Conservation (phyloP, 495 filamentous ascomycete species). For the Hypoxylon cercidicola region DNA sequence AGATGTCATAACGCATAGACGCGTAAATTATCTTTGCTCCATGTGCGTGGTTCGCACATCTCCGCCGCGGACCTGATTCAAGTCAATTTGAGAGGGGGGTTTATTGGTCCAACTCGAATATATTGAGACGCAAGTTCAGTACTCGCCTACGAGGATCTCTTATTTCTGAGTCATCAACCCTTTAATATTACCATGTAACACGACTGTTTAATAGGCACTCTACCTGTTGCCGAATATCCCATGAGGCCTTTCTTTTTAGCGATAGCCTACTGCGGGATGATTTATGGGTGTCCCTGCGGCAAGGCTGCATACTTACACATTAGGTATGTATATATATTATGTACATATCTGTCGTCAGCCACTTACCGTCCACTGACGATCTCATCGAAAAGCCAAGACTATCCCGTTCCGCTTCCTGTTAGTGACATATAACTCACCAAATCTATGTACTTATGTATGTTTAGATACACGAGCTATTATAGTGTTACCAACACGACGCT, state of each 20-base stretch:
- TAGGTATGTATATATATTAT: not conserved
- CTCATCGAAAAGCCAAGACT: not conserved
- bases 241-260: not conserved
- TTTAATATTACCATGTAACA: not conserved
- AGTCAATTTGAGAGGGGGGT: not conserved
- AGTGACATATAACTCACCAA: not conserved
- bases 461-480: constrained; percentile 3
- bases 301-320: constrained; percentile 5
- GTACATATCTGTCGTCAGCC: constrained; percentile 5
- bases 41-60: not conserved
- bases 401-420: not conserved
- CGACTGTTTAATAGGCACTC: not conserved
- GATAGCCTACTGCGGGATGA: constrained; percentile 8
- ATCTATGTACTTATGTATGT: not conserved
- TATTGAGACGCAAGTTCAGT: not conserved
- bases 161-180: not conserved
- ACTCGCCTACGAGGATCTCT: not conserved
- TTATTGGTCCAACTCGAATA: not conserved
- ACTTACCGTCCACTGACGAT: not conserved
- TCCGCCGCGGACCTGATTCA: not conserved
- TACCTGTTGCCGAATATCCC: not conserved
- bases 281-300: not conserved
- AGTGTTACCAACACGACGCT: not conserved
- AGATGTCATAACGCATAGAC: constrained; percentile 14
- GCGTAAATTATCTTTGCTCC: constrained; percentile 1